Percentiles rank a stretch among this genome's conserved stretches.
Conservation (phyloP, 305 asterid species). For the Petunia hybrid region DNA sequence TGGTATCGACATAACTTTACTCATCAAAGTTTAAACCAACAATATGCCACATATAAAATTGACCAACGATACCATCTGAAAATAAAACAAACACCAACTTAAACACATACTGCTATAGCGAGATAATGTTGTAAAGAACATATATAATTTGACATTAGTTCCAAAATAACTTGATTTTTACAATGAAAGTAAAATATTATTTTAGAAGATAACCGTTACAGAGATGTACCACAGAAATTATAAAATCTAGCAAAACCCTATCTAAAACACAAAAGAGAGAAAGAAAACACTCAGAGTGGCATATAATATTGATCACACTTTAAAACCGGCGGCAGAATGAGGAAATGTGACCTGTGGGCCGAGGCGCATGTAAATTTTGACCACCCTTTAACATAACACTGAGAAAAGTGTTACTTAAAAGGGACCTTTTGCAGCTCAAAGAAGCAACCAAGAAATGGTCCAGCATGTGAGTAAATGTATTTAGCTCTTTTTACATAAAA, state of each 20-base stretch:
- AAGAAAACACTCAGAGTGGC: background rate
- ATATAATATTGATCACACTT: conserved; percentile 8
- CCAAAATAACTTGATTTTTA: too few species aligned
- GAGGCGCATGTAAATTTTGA: conserved; percentile 40
- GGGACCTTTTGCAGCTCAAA: conserved; percentile 23
- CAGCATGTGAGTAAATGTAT: background rate
- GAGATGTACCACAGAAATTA: background rate
- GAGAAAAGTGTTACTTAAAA: background rate
- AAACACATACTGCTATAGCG: too few species aligned
- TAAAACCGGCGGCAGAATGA: background rate
- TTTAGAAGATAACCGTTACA: too few species aligned
- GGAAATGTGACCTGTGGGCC: background rate
- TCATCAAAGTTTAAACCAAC: too few species aligned
- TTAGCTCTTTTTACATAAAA: background rate
- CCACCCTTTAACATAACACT: conserved; percentile 16
- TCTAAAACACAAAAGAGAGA: background rate
- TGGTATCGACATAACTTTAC: too few species aligned
- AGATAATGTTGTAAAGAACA: too few species aligned
- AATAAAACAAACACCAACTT: too few species aligned
- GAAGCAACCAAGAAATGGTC: conserved; percentile 42
- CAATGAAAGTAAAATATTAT: too few species aligned
- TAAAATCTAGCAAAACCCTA: background rate
- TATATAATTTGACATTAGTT: too few species aligned
- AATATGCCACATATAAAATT: too few species aligned
- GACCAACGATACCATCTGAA: too few species aligned